Evolutionary conservation across 1,284 basidiomycete species (phyloP), one percentile per base, ranked within the genome.

Genomic region (Tranzscheliella williamsii): DNA sequence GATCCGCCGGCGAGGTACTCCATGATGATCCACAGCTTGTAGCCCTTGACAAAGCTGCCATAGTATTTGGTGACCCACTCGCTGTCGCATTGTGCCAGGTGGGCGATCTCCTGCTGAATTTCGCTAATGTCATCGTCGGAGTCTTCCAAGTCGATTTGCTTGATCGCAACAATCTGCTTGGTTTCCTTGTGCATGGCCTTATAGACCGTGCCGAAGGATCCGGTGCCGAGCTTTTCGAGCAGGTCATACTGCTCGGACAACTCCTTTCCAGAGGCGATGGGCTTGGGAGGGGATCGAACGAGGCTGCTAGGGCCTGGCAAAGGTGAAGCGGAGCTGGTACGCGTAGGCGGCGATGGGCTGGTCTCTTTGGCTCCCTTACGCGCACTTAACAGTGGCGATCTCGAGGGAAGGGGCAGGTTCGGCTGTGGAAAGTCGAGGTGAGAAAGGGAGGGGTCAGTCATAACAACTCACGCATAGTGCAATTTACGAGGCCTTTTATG

Each of bases 1-100:
- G 92, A 96, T n/a, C 94, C 94, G 24, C 94, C 95, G 0, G 92
- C 92, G 40, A 97, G 87, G 78, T 91, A 97, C 79, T 99, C 94
- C 95, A 98, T 98, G 73, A 99, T 84, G 75, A 99, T 98, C 95
- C 95, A 98, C 16, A 99, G 83, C 78, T 96, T 95, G 82, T 94
- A 97, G 13, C 90, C 87, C 62, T 90, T 87, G 54, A 99, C 90
- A 78, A 98, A 98, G 45, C 91, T 93, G 40, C 91, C 94, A 72
- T 95, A 97, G 79, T 97, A 98, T 37, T 87, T 84, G 27, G 94
- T 98, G 47, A 98, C 91, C 78, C 90, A 91, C 79, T 93, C 89
- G 8, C 92, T 95, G 76, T 93, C 91, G 80, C 91, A 95, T 70
- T 91, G 90, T 0, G 93, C 90, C 24, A 98, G 83, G 78, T 90